Conservation (phyloP, 2,329 filamentous ascomycete genomes). For the Fusarium foetens region DNA sequence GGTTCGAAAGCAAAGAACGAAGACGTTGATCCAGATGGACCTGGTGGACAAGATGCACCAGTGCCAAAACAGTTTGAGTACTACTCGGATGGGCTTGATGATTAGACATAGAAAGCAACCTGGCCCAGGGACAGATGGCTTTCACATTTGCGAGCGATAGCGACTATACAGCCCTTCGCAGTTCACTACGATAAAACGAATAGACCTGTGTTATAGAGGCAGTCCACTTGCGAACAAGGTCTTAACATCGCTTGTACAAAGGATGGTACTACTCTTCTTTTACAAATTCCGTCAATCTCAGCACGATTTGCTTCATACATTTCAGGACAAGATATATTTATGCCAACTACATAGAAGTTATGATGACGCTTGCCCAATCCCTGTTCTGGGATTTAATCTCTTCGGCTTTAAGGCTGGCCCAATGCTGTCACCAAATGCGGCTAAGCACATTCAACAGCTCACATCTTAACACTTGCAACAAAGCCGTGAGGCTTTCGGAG, state of each 20-base stretch:
- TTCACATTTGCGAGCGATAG: not conserved
- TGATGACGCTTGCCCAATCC: too few species aligned
- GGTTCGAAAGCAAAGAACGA: not conserved
- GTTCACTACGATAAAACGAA: not conserved
- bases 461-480: not conserved
- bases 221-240: not conserved
- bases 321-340: not conserved
- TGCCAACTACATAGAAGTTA: not conserved
- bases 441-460: not conserved
- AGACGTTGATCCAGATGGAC: slow-evolving; percentile 43
- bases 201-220: too few species aligned
- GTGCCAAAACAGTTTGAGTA: slow-evolving; percentile 50
- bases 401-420: not conserved
- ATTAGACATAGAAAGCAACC: slow-evolving; percentile 1
- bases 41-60: slow-evolving; percentile 42
- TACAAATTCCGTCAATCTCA: not conserved
- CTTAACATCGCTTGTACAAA: not conserved
- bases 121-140: not conserved
- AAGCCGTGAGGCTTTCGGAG: not conserved
- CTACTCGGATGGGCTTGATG: slow-evolving; percentile 46
- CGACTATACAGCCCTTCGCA: not conserved
- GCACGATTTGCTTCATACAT: not conserved
- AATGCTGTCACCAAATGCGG: not conserved
- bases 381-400: not conserved
- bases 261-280: not conserved